Base-by-base conservation (phyloP, 805 yeast genomes). In the Helenozyma baotianmanensis region DNA sequence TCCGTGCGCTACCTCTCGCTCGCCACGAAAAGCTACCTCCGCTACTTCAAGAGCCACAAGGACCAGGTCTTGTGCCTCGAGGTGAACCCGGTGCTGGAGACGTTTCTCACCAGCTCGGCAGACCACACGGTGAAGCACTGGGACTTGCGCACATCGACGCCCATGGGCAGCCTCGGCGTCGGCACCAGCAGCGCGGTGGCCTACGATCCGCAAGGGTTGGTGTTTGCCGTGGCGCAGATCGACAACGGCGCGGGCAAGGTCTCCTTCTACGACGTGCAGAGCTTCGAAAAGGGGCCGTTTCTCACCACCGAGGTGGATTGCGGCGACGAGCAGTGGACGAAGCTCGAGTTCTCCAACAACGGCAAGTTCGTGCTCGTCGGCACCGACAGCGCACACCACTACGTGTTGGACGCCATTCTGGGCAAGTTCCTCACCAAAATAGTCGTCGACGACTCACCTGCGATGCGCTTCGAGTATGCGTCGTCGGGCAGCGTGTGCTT, bases 1-100 rank as follows among this genome's bases (percentile, higher is more conserved):
- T 76, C 78, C 10, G 73, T 92, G 16, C 66, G 97, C 43, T 80
- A 82, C 49, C 64, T 92, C 25, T 78, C 87, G 26, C 64, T 90
- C 17, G 78, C 79, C 38, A 84, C 85, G 35, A 87, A 87, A 49
- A 76, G 80, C 35, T 92, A 80, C 52, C 60, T 88, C 9, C 73
- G 96, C 37, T 90, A 90, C 58, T 92, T 87, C 62, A 71, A 74
- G 40, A 97, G 97, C 2, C 98, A 92, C 56, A 78, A 78, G 31
- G 84, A 76, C 10, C 72, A 78, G 40, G 96, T 92, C 4, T 73
- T 75, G 4, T 72, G 77, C 7, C 56, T 92, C 4, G 87, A 82
- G 55, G 74, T 87, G 48, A 75, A 79, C 29, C 96, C 95, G 0
- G 64, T 74, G 4, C 70, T 71, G 35, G 88, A 81, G 48, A 59